Evolutionary conservation across 2,329 filamentous ascomycete genomes (phyloP), one percentile per base, ranked within the genome.

Genomic region (Pseudogymnoascus sp.): DNA sequence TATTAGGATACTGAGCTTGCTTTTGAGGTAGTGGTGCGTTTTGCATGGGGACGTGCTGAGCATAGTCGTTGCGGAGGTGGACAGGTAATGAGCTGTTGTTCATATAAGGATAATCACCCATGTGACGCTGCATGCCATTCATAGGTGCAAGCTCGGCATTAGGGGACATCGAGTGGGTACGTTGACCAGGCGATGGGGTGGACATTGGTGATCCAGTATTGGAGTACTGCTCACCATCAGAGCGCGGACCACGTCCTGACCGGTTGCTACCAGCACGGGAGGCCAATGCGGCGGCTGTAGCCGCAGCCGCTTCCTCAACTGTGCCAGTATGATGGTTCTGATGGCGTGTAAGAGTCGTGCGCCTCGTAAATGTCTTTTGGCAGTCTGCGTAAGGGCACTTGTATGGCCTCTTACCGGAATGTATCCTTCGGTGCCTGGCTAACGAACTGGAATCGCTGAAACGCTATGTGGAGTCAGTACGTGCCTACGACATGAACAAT

Each of bases 311-410:
- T 74, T 97, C 93, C 74, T 97, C 93, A 14, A 97, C 90, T 0
- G 92, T 97, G 43, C 93, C 94, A 19, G 90, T 95, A 74, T 97
- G 94, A 70, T 96, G 91, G 69, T 96, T 96, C 76, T 97, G 92
- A 73, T 99, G 94, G 60, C 94, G 86, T 2, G 93, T 99, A 65
- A 99, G 80, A 2, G 94, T 97, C 0, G 94, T 97, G 67, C 93
- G 89, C 63, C 94, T 88, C 8, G 94, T 99, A 72, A 99, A 99
- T 0, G 93, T 97, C 82, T 97, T 97, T 73, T 97, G 92, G 75
- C 94, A 99, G 74, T 97, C 92, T 64, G 92, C 92, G 70, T 94
- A 97, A 0, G 92, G 92, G 77, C 94, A 99, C 75, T 96, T 96
- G 80, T 97, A 99, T 1, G 94, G 94, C 59, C 94, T 84, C 77